These are phyloP conservation scores for Pseudonitzschia delicatissima DNA, from an alignment of 108 stramenopile genomes.

Conservation along the genomic window DNA sequence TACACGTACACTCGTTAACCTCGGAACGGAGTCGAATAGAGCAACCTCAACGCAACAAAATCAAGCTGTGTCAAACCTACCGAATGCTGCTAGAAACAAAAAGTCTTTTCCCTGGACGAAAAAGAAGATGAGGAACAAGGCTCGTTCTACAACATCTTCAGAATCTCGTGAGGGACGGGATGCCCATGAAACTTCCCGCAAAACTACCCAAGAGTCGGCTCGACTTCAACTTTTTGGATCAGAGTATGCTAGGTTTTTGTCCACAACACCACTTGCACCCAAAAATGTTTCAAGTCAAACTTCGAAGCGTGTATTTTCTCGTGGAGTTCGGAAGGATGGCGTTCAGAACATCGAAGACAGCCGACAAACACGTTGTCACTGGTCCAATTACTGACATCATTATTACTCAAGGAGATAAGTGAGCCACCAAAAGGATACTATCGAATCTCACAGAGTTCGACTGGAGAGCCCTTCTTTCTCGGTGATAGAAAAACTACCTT, in stretches of 20 bases:
- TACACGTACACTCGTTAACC: conserved; percentile 28
- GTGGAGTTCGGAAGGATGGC: neutral
- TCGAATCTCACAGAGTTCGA: conserved; percentile 48
- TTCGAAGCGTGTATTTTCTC: conserved; percentile 5
- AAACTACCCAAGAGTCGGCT: neutral
- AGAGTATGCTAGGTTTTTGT: conserved; percentile 80
- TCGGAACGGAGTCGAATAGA: conserved; percentile 15
- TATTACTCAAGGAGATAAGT: conserved; percentile 53
- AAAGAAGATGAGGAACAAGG: neutral
- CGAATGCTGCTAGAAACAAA: neutral
- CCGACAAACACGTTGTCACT: conserved; percentile 42
- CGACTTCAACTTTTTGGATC: conserved; percentile 81
- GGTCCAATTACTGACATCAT: conserved; percentile 80
- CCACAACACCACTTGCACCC: conserved; percentile 44
- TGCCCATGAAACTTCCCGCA: neutral
- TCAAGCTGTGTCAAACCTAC: neutral
- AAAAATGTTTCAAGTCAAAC: conserved; percentile 18
- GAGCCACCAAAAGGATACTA: conserved; percentile 76
- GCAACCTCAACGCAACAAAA: neutral
- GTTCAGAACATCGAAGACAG: conserved; percentile 58
- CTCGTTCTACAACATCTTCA: neutral
- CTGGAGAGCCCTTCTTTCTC: conserved; percentile 39
- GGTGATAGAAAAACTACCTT: conserved; percentile 31
- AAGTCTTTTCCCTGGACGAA: neutral
- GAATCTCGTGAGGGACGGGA: conserved; percentile 4